Evolutionary conservation across 495 filamentous ascomycete species (phyloP).

Genomic region (Articulospora tetracladia): DNA sequence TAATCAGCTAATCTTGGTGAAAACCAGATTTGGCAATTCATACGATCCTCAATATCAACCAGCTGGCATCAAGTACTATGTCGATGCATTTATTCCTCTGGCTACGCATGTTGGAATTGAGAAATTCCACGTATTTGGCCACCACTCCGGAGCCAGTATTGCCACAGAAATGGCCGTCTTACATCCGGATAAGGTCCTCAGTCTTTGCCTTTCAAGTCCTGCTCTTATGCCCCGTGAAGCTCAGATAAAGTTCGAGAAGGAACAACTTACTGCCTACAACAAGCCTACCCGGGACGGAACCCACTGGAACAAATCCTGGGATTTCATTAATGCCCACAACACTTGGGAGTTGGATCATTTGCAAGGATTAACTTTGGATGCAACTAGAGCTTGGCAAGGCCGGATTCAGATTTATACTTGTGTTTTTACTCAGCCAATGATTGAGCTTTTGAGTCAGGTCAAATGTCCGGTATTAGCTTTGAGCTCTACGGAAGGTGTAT

Average conservation of each 20-base stretch:
- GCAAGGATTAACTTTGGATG: neutral
- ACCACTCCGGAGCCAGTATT: neutral
- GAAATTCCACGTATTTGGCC: conserved; percentile 1
- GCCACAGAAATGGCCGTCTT: neutral
- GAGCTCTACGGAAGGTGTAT: neutral
- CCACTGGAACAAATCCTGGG: neutral
- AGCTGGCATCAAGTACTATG: neutral
- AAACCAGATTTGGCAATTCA: neutral
- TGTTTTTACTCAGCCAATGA: conserved; percentile 5
- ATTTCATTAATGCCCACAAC: neutral
- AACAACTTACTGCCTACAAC: neutral
- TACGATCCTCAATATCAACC: conserved; percentile 6
- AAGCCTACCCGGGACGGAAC: neutral
- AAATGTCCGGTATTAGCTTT: neutral
- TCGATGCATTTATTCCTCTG: neutral
- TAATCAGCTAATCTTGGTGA: neutral
- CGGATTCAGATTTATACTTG: neutral
- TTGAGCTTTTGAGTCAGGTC: neutral
- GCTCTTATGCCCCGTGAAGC: neutral
- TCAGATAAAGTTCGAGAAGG: neutral
- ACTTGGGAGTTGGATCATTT: neutral
- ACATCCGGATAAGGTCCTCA: neutral
- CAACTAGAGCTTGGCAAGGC: conserved; percentile 1
- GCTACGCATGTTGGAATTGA: neutral
- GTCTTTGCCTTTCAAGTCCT: neutral